A percentile compares a stretch with the other conserved stretches of the same genome.
These are phyloP conservation scores for Paramecium pentaurelia DNA, from an alignment of 73 alveolate genomes.

Conservation along the genomic window DNA sequence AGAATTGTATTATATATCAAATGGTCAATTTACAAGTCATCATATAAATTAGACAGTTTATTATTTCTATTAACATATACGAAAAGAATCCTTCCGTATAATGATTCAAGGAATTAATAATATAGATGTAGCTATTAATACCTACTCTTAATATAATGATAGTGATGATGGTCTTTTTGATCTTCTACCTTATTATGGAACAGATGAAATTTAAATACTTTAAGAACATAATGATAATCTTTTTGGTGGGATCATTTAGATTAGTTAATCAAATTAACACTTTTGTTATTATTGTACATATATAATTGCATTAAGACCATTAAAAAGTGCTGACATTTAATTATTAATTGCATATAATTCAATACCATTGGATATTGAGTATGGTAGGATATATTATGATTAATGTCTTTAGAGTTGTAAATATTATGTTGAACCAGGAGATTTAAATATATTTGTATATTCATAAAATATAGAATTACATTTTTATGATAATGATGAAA, in stretches of 20 bases:
- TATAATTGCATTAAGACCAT: not conserved
- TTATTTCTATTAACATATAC: not conserved
- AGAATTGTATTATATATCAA: not conserved
- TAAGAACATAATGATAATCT: not conserved
- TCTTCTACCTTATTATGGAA: not conserved
- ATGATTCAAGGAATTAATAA: not conserved
- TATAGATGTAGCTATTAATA: not conserved
- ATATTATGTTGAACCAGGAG: not conserved
- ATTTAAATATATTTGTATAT: not conserved
- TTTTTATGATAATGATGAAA: not conserved
- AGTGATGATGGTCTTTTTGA: not conserved
- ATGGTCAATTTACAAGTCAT: not conserved
- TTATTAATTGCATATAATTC: not conserved
- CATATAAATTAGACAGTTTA: not conserved
- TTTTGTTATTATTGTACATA: conserved; percentile 14
- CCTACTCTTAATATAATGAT: not conserved
- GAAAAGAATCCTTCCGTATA: not conserved
- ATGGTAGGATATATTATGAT: not conserved
- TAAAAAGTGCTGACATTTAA: not conserved
- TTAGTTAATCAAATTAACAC: not conserved
- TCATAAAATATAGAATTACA: not conserved
- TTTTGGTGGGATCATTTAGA: not conserved
- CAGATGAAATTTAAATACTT: not conserved
- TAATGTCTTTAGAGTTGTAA: not conserved
- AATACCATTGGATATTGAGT: not conserved